Evolutionary conservation across 148 eudicot species (phyloP), one percentile per base, ranked within the genome.

Genomic region (Silene uniflora): DNA sequence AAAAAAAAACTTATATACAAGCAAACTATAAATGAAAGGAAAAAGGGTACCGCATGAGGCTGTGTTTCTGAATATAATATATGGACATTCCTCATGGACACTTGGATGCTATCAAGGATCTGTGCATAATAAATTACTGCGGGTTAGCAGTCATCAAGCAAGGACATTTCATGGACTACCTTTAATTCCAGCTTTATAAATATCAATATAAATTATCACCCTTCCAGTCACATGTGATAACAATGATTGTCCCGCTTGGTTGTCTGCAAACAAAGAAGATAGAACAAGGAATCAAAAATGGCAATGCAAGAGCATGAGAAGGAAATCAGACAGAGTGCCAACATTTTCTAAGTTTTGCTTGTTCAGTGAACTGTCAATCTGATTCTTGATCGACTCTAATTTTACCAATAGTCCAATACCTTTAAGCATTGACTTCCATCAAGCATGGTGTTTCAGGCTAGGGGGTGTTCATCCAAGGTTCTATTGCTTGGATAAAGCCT

Each of bases 61-160:
- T 83, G 80, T 69, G 82, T 74, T 78, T 91, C 92, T 67, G 84
- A 75, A 73, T 88, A 95, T 35, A 85, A 81, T 73, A 92, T 72
- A 78, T 92, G 99, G 75, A 91, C 90, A 87, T 95, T 89, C 83
- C 90, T 84, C 84, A 92, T 85, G 74, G 97, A 85, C 35, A 95
- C 87, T 83, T 92, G 99, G 77, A 95, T 88, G 90, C 91, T 87
- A 52, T 94, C 97, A 74, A 94, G 97, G 79, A 92, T 90, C 98
- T 94, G 78, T 75, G 78, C 16, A 59, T 65, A 76, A 78, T 8
- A 73, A 59, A 64, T 56, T 72, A 77, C 3, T 35, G 56, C 13
- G 64, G 61, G n/a, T 59, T 77, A 17, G 77, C 55, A 24, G 71
- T 18, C 78, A 75, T 58, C 69, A 42, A 42, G 32, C 18, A 56